A percentile compares a stretch with the other conserved stretches of the same genome.
Evolutionary conservation across 2,329 filamentous ascomycete genomes (phyloP).

Genomic region (Sarocladiaceae sp.): DNA sequence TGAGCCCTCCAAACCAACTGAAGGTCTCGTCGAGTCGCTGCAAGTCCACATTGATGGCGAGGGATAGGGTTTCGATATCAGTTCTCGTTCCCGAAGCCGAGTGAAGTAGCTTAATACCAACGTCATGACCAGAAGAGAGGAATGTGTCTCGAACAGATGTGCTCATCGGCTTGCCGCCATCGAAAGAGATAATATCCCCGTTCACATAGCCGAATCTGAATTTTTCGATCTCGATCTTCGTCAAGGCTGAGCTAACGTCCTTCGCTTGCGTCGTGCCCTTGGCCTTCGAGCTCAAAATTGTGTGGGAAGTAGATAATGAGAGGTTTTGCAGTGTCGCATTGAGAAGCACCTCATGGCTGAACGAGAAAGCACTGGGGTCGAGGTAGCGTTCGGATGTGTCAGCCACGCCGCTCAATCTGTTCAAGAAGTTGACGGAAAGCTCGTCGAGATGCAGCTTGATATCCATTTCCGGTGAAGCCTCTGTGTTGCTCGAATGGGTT

Average conservation of each 20-base stretch:
- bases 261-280: slow-evolving; percentile 12
- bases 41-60: slow-evolving; percentile 71
- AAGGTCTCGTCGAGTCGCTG: slow-evolving; percentile 80
- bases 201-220: slow-evolving; percentile 57
- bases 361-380: slow-evolving; percentile 31
- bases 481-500: neutral
- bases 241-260: slow-evolving; percentile 23
- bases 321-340: slow-evolving; percentile 43
- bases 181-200: slow-evolving; percentile 58
- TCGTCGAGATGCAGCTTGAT: slow-evolving; percentile 41
- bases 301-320: slow-evolving; percentile 20
- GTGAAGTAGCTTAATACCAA: slow-evolving; percentile 47
- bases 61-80: slow-evolving; percentile 67
- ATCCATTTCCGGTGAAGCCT: slow-evolving; percentile 19
- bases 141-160: slow-evolving; percentile 54
- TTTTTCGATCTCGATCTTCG: slow-evolving; percentile 44
- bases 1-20: slow-evolving; percentile 83
- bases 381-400: slow-evolving; percentile 42
- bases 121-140: slow-evolving; percentile 49
- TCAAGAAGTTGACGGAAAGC: slow-evolving; percentile 49
- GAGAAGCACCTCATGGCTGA: slow-evolving; percentile 45
- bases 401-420: slow-evolving; percentile 45
- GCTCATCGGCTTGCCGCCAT: slow-evolving; percentile 49
- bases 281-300: slow-evolving; percentile 11
- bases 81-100: slow-evolving; percentile 41